Base-by-base conservation (phyloP, 2,329 filamentous ascomycete species). In the Ophiognomonia clavigignenti-juglandacearum region DNA sequence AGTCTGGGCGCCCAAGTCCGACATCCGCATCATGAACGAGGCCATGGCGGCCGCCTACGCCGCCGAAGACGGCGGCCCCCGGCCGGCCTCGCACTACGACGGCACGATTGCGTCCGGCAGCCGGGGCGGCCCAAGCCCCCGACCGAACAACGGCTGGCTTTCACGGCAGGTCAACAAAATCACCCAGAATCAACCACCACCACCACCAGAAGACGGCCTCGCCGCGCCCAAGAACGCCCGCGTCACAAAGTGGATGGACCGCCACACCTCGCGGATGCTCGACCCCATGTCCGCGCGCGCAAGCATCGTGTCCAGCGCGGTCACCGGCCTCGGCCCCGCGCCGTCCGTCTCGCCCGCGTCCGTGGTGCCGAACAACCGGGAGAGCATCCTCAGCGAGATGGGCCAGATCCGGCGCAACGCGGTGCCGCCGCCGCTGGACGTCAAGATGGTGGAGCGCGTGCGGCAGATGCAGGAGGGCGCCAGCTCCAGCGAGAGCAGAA, bases 211-310 rank as follows among this genome's bases (percentile, higher is more conserved):
- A n/a, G n/a, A n/a, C n/a, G n/a, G n/a, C n/a, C n/a, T n/a, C n/a
- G n/a, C n/a, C n/a, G n/a, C n/a, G 35, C 36, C 36, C n/a, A 34
- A 45, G 36, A 5, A 45, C 20, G 43, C 43, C 24, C 27, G 26
- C 19, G 36, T 45, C 36, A 24, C 24, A 9, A 26, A 13, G 29
- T 45, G 43, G 43, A 39, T 45, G 43, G 43, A 45, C 20, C 35
- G 43, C 18, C 43, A 45, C 37, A 16, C 43, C 20, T 39, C 36
- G 36, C 43, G 43, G 36, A 45, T 45, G 43, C 43, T 45, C n/a
- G 43, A 45, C 27, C 43, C 43, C 27, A 39, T 39, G 43, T 24
- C 19, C 20, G 43, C 43, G 36, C 36, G 43, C 36, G 43, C 43
- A 27, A 45, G 43, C 43, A 7, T 39, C 36, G 36, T 29, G 19